Conservation (phyloP, 805 yeast genomes). For the Candida loeiensis region DNA sequence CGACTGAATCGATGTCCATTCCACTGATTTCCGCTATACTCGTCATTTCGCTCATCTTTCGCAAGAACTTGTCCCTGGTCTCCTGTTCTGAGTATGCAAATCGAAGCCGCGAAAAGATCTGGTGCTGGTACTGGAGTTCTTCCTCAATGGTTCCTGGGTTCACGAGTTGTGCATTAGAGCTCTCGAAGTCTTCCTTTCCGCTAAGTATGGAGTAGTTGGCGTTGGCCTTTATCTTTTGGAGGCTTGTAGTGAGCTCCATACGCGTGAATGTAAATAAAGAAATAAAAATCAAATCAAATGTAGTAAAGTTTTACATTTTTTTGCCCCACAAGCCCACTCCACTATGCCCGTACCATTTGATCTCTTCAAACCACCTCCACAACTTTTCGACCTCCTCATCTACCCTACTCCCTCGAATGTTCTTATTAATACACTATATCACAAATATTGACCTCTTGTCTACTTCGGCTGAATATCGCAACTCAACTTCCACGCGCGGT, state of each 20-base stretch:
- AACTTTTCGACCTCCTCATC: no score
- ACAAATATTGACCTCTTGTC: not conserved
- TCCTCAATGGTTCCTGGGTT: conserved; percentile 22
- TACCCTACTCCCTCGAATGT: not conserved
- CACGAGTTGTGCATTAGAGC: conserved; percentile 10
- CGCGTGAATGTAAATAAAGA: not conserved
- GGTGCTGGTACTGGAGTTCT: conserved; percentile 33
- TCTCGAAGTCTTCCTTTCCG: conserved; percentile 13
- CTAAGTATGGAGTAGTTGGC: conserved; percentile 3
- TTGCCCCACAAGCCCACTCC: no score
- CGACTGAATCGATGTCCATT: conserved; percentile 20
- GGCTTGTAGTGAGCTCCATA: not conserved
- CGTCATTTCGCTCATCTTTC: conserved; percentile 38
- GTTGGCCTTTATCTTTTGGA: not conserved
- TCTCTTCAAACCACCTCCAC: no score
- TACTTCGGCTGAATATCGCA: conserved; percentile 50
- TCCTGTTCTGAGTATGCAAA: conserved; percentile 70
- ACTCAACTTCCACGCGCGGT: conserved; percentile 72
- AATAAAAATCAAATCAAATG: not conserved
- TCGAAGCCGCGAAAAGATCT: conserved; percentile 51
- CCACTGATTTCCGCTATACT: conserved; percentile 13
- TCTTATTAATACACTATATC: not conserved
- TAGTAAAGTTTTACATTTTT: no score
- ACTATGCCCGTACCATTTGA: no score
- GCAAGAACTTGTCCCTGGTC: conserved; percentile 62